These are phyloP conservation scores for Hemileia vastatrix DNA, from an alignment of 1,284 basidiomycete species.

Conservation along the genomic window DNA sequence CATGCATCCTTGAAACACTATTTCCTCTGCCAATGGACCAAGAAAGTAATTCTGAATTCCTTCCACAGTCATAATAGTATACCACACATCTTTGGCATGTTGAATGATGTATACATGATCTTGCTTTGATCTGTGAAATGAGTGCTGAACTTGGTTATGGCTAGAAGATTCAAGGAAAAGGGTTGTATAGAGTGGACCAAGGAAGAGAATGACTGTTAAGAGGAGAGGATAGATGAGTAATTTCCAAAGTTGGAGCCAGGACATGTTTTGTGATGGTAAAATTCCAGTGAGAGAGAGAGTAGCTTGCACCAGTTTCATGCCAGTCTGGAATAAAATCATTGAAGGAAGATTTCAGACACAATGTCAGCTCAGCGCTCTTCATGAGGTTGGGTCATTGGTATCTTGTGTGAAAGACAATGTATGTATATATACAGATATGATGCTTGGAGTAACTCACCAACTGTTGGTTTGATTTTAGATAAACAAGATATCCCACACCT, in stretches of 20 bases:
- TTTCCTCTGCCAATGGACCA: slow-evolving; percentile 85
- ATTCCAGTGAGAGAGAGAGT: slow-evolving; percentile 9
- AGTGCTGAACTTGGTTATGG: too few species aligned
- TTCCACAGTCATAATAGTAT: too few species aligned
- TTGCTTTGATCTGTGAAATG: slow-evolving; percentile 45
- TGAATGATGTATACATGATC: slow-evolving; percentile 49
- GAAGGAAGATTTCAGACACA: too few species aligned
- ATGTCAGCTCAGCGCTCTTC: too few species aligned
- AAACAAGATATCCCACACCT: too few species aligned
- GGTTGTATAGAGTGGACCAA: slow-evolving; percentile 65
- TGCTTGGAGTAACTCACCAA: too few species aligned
- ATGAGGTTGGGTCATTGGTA: too few species aligned
- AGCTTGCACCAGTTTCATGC: slow-evolving; percentile 36
- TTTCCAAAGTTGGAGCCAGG: slow-evolving; percentile 26
- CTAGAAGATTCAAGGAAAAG: slow-evolving; percentile 57
- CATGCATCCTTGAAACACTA: slow-evolving; percentile 79
- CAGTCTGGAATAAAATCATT: slow-evolving; percentile 31
- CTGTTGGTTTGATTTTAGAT: too few species aligned
- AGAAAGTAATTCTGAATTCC: slow-evolving; percentile 65
- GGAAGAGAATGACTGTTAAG: slow-evolving; percentile 66
- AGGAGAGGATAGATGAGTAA: slow-evolving; percentile 41
- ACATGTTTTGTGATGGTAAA: slow-evolving; percentile 14
- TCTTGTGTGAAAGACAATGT: too few species aligned
- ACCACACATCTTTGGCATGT: slow-evolving; percentile 54
- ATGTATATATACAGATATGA: too few species aligned